Percentiles rank a stretch among this genome's conserved stretches.
These are phyloP conservation scores for Carex parvula DNA, from an alignment of 176 grass and related monocot genomes.

Conservation along the genomic window DNA sequence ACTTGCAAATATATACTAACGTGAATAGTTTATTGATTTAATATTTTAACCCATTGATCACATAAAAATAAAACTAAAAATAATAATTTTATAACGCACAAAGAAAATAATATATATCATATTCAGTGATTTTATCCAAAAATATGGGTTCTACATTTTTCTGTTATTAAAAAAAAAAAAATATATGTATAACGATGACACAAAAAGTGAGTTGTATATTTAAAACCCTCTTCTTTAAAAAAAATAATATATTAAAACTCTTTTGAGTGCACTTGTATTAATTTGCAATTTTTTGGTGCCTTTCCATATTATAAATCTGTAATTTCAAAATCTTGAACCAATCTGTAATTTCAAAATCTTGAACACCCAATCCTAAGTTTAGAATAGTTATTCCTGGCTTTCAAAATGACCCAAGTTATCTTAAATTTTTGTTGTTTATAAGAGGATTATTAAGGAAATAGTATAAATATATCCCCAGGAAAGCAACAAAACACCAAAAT, in stretches of 20 bases:
- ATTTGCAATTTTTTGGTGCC: neutral
- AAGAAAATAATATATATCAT: no score
- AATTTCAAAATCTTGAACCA: neutral
- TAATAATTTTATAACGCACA: no score
- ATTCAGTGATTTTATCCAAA: no score
- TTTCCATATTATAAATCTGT: neutral
- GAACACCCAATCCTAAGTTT: neutral
- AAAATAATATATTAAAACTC: neutral
- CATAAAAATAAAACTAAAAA: no score
- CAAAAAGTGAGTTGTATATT: neutral
- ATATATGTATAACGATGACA: neutral
- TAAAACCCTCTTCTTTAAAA: neutral
- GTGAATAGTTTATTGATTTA: no score
- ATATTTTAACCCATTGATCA: no score
- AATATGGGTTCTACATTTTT: no score
- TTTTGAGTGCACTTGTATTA: neutral
- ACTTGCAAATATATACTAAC: no score
- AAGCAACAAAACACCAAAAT: neutral
- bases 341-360: neutral
- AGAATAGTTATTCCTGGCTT: neutral
- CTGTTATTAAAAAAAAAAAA: no score
- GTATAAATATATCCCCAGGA: neutral
- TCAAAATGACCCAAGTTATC: neutral
- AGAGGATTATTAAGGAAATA: neutral
- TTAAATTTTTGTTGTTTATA: neutral